Percentiles rank a stretch among this genome's conserved stretches.
Evolutionary conservation across 441 rosid genomes (phyloP).

Genomic region (Bruguiera hainesii): DNA sequence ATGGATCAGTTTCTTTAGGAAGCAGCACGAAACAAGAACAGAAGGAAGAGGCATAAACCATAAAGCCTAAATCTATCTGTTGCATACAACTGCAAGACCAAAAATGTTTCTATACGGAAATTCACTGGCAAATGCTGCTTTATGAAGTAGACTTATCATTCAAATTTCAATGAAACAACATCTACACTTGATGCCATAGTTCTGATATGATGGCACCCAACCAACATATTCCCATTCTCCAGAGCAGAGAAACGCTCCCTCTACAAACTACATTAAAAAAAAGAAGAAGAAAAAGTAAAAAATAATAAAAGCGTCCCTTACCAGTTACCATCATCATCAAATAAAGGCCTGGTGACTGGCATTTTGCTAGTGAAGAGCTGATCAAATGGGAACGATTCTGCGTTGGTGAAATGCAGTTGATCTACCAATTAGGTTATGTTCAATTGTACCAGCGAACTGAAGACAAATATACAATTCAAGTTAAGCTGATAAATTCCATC

Average conservation of each 20-base stretch:
- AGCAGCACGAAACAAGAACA: no score
- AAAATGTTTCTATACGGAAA: not conserved
- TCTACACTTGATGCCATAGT: no score
- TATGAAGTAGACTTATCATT: not conserved
- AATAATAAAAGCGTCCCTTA: not conserved
- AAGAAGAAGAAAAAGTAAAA: no score
- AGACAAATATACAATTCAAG: conserved; percentile 10
- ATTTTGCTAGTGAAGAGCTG: conserved; percentile 9
- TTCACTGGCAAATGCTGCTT: not conserved
- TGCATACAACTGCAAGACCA: not conserved
- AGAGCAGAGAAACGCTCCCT: no score
- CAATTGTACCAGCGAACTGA: conserved; percentile 45
- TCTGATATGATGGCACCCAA: no score
- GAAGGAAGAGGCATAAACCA: no score
- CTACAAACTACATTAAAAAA: not conserved
- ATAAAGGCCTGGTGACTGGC: conserved; percentile 9
- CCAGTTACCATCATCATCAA: not conserved
- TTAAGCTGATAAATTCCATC: not conserved
- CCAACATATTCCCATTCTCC: no score
- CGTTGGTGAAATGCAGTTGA: conserved; percentile 8
- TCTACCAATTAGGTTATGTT: conserved; percentile 33
- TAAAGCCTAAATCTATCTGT: not conserved
- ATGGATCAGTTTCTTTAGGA: no score
- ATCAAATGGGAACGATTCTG: conserved; percentile 9
- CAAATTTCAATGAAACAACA: not conserved